A percentile compares a stretch with the other conserved stretches of the same genome.
Evolutionary conservation across 495 filamentous ascomycete genomes (phyloP).

Genomic region (Penicillium coprophilum): DNA sequence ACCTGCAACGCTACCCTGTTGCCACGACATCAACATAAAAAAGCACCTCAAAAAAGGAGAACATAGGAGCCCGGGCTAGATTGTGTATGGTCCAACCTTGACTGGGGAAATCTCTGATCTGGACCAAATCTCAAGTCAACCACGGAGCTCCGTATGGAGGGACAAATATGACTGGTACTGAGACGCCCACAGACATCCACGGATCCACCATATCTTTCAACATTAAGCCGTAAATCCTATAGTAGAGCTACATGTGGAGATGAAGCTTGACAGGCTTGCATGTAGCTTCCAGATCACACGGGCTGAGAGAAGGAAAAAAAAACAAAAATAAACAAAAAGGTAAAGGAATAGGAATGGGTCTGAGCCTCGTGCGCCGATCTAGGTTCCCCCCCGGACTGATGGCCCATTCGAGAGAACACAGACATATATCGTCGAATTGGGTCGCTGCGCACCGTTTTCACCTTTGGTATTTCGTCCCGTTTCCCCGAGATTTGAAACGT

Average conservation of each 20-base stretch:
- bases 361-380: slow-evolving; percentile 8
- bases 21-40: not conserved
- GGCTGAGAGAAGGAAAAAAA: not conserved
- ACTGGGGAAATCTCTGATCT: slow-evolving; percentile 16
- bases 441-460: not conserved
- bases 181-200: not conserved
- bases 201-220: slow-evolving; percentile 1
- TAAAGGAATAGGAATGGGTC: not conserved
- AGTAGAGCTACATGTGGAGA: slow-evolving; percentile 8
- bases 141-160: not conserved
- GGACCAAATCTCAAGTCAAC: slow-evolving; percentile 23
- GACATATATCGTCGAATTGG: not conserved
- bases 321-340: not conserved
- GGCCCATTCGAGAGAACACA: slow-evolving; percentile 5
- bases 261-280: slow-evolving; percentile 13
- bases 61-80: not conserved
- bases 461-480: not conserved
- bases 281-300: not conserved
- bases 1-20: not conserved
- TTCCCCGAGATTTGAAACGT: slow-evolving; percentile 6
- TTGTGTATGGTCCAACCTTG: slow-evolving; percentile 6
- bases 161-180: slow-evolving; percentile 6
- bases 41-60: not conserved
- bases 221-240: not conserved
- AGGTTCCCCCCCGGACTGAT: slow-evolving; percentile 12